phyloP scores from a whole-genome alignment of 257 asterid species.

The Lycium barbarum region DNA sequence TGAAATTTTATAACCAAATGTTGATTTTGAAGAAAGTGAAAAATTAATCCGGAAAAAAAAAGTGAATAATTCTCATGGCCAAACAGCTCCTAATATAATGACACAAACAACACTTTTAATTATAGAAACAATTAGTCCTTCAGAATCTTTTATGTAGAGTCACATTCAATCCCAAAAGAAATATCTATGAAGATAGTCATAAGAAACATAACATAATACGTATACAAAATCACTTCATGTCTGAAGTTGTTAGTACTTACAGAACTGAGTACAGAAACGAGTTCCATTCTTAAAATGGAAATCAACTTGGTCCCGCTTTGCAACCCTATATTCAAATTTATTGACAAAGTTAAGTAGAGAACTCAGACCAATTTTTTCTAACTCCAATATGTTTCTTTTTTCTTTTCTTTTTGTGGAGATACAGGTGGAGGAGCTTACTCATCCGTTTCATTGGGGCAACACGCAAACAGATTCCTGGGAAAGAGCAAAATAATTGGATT shows the following conservation, averaged over 20 bases:
- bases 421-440: background rate
- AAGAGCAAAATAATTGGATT: background rate
- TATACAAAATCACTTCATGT: background rate
- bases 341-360: background rate
- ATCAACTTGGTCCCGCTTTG: slow-evolving; percentile 20
- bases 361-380: background rate
- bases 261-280: background rate
- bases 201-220: background rate
- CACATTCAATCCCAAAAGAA: background rate
- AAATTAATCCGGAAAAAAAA: no score
- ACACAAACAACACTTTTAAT: background rate
- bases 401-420: background rate
- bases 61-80: no score
- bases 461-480: slow-evolving; percentile 25
- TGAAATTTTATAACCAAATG: no score
- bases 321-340: slow-evolving; percentile 17
- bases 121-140: background rate
- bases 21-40: no score
- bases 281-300: background rate
- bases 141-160: background rate
- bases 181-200: background rate
- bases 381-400: background rate
- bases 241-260: slow-evolving; percentile 24
- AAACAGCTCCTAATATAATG: no score
- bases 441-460: background rate